These are phyloP conservation scores for Amylostereum chailletii DNA, from an alignment of 1,284 basidiomycete species.

Conservation along the genomic window DNA sequence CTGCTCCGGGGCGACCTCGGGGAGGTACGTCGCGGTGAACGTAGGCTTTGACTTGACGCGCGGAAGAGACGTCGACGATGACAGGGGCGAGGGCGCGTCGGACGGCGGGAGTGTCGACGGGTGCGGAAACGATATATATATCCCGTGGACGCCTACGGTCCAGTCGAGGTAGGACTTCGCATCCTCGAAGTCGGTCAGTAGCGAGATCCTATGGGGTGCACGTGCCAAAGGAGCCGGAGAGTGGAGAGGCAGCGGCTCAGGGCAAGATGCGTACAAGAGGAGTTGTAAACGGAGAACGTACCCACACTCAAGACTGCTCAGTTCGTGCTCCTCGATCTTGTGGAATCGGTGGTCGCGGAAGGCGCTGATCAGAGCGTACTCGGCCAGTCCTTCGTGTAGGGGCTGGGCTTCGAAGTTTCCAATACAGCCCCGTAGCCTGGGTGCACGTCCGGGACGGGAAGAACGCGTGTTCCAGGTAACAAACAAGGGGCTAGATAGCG, in stretches of 20 bases:
- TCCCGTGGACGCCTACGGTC: conserved; percentile 88
- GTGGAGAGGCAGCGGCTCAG: background rate
- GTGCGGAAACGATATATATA: conserved; percentile 81
- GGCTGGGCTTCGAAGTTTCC: conserved; percentile 83
- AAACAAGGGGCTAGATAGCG: conserved; percentile 74
- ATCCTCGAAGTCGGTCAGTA: conserved; percentile 90
- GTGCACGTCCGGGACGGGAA: conserved; percentile 46
- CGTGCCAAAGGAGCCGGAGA: background rate
- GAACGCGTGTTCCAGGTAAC: conserved; percentile 89
- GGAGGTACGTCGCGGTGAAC: conserved; percentile 90
- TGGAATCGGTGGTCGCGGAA: conserved; percentile 65
- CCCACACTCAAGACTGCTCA: conserved; percentile 80
- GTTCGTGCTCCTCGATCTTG: conserved; percentile 69
- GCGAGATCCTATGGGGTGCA: conserved; percentile 59
- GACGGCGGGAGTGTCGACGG: conserved; percentile 50
- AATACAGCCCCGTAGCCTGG: conserved; percentile 86
- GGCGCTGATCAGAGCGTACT: conserved; percentile 87
- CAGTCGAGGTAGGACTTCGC: conserved; percentile 85
- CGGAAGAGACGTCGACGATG: conserved; percentile 53
- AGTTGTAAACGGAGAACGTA: conserved; percentile 30
- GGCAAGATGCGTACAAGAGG: conserved; percentile 1
- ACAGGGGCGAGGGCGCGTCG: conserved; percentile 59
- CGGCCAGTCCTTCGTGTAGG: conserved; percentile 70
- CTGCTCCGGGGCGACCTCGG: conserved; percentile 87
- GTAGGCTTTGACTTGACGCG: conserved; percentile 44